Conservation (phyloP, 331 rosid genomes). For the Spiraea crenata region DNA sequence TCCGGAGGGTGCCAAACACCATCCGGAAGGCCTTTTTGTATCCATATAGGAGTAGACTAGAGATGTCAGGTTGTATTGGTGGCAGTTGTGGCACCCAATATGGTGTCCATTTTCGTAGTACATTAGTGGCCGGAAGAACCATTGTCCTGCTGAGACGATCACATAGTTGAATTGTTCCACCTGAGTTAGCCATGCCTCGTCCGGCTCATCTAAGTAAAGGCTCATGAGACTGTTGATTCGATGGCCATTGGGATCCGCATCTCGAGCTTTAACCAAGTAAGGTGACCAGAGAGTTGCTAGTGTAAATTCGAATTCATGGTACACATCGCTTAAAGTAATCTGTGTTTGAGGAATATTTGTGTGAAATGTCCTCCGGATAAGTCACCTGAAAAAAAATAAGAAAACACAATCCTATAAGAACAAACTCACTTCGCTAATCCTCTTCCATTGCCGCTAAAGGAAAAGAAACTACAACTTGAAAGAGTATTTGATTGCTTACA, state of each 20-base stretch:
- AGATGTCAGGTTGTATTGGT: slow-evolving; percentile 34
- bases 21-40: slow-evolving; percentile 68
- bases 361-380: slow-evolving; percentile 60
- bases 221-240: slow-evolving; percentile 45
- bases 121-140: slow-evolving; percentile 70
- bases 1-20: slow-evolving; percentile 40
- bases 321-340: slow-evolving; percentile 49
- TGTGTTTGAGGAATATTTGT: slow-evolving; percentile 22
- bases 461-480: too few species aligned
- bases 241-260: slow-evolving; percentile 43
- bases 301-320: slow-evolving; percentile 60
- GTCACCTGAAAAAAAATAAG: slow-evolving; percentile 41
- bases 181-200: slow-evolving; percentile 48
- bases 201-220: slow-evolving; percentile 62
- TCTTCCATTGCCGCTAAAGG: too few species aligned
- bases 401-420: background rate
- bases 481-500: slow-evolving; percentile 42
- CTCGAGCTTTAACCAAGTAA: slow-evolving; percentile 48
- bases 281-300: slow-evolving; percentile 74
- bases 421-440: background rate
- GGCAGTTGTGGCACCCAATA: slow-evolving; percentile 65
- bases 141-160: slow-evolving; percentile 76
- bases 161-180: slow-evolving; percentile 59
- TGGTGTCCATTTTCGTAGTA: slow-evolving; percentile 44
- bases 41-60: slow-evolving; percentile 41